A percentile compares a stretch with the other conserved stretches of the same genome.
These are phyloP conservation scores for Croton laevigatus DNA, from an alignment of 441 rosid species.

Conservation along the genomic window DNA sequence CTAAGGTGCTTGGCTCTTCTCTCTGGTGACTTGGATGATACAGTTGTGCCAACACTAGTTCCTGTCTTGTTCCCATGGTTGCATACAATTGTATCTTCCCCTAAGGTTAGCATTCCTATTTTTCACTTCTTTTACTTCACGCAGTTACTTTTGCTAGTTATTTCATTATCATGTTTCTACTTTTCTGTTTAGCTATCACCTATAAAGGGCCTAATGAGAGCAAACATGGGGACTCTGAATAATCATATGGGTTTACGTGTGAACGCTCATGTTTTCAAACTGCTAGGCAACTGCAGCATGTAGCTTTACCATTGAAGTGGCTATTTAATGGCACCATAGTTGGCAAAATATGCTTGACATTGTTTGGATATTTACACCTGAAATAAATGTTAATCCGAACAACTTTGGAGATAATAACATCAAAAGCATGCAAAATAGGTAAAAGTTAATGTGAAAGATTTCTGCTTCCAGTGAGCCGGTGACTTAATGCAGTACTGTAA, in stretches of 20 bases:
- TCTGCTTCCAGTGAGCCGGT: not conserved
- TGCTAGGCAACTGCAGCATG: not conserved
- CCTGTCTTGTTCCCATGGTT: slow-evolving; percentile 86
- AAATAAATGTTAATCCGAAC: not conserved
- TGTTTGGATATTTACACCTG: not conserved
- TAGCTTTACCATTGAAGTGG: not conserved
- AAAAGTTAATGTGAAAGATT: not conserved
- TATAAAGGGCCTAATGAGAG: not conserved
- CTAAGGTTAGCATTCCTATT: slow-evolving; percentile 55
- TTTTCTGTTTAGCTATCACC: not conserved
- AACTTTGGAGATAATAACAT: not conserved
- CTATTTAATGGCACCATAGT: slow-evolving; percentile 2
- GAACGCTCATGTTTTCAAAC: not conserved
- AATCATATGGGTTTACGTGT: not conserved
- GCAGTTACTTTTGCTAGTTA: slow-evolving; percentile 4
- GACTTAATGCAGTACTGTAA: not conserved
- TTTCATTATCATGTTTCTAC: not conserved
- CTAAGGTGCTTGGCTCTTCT: slow-evolving; percentile 88
- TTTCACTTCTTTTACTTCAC: slow-evolving; percentile 13
- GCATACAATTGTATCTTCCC: slow-evolving; percentile 72
- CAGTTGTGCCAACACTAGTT: slow-evolving; percentile 63
- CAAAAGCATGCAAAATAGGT: not conserved
- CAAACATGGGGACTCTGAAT: not conserved
- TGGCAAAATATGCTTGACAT: not conserved
- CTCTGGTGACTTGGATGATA: slow-evolving; percentile 82